Evolutionary conservation across 139 green algal species (phyloP).

Genomic region (Pedinophyceae sp.): DNA sequence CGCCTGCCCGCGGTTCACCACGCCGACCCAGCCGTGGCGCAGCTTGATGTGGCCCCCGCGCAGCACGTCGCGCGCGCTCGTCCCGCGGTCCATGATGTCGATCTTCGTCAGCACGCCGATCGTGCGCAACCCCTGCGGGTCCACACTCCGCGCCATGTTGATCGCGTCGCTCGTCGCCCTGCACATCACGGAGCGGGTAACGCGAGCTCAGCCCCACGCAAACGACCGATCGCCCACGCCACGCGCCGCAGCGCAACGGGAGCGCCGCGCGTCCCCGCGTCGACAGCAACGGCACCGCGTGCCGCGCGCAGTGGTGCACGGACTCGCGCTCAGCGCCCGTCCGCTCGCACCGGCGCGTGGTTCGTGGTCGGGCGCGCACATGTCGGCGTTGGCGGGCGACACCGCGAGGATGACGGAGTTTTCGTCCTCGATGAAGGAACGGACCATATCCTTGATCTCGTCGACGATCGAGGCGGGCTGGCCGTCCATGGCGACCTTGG

Average conservation of each 20-base stretch:
- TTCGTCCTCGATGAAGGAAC: conserved; percentile 72
- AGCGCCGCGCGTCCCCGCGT: too few relatives aligned
- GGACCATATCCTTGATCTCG: conserved; percentile 88
- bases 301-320: too few relatives aligned
- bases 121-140: conserved; percentile 47
- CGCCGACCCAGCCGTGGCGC: conserved; percentile 80
- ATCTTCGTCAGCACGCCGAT: conserved; percentile 86
- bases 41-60: conserved; percentile 47
- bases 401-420: conserved; percentile 66
- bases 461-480: conserved; percentile 81
- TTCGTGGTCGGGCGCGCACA: conserved; percentile 24
- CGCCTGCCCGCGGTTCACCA: conserved; percentile 79
- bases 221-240: too few relatives aligned
- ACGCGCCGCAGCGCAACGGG: too few relatives aligned
- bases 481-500: conserved; percentile 91
- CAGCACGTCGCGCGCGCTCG: conserved; percentile 58
- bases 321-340: too few relatives aligned
- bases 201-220: too few relatives aligned
- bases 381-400: conserved; percentile 24
- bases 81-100: conserved; percentile 98
- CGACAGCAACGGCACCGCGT: too few relatives aligned
- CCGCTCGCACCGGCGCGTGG: too few relatives aligned
- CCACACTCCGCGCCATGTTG: conserved; percentile 70
- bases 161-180: conserved; percentile 88
- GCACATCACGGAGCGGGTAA: too few relatives aligned